Base-by-base conservation (phyloP, 441 rosid genomes). In the Pelargonium fulgidum region DNA sequence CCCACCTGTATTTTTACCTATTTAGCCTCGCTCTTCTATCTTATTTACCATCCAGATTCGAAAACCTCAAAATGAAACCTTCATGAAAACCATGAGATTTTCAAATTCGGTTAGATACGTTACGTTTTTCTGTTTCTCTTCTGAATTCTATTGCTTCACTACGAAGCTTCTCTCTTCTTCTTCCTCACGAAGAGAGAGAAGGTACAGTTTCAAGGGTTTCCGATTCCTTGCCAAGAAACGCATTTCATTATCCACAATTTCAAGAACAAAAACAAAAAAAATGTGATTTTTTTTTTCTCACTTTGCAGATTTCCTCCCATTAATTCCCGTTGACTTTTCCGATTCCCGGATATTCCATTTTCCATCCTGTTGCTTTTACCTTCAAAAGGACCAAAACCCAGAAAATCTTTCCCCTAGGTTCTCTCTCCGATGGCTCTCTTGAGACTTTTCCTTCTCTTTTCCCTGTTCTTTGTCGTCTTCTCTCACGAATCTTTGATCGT, bases 401-500 rank as follows among this genome's bases (percentile, higher is more conserved):
- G 33, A 26, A 41, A 9, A 41, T 9, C 45, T 41, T 41, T 41
- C 10, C 45, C 45, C 7, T 9, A 41, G 7, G 7, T 41, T 41
- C 10, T 8, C 8, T 4, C 24, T 2, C 19, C 16, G 61, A 88
- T 86, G 93, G 59, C 29, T 68, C 69, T 76, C 39, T 64, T 52
- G 7, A 64, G 69, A 65, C 66, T 82, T 67, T 33, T 82, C 72
- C 72, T 81, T 8, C 74, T 77, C 33, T 56, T 81, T 67, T 72
- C 76, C 33, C 63, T 84, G 0, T 47, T 83, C 0, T 67, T 81
- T 1, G 68, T 76, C 22, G 78, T 71, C 8, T 76, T 76, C 52
- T 68, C 81, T 36, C 69, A 81, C 58, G 92, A 85, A 3, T 52
- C 94, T 0, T 69, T 90, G 76, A 85, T 89, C 79, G 68, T 91